Evolutionary conservation across 2,329 filamentous ascomycete species (phyloP), one percentile per base, ranked within the genome.

Genomic region (Septoria petroselini): DNA sequence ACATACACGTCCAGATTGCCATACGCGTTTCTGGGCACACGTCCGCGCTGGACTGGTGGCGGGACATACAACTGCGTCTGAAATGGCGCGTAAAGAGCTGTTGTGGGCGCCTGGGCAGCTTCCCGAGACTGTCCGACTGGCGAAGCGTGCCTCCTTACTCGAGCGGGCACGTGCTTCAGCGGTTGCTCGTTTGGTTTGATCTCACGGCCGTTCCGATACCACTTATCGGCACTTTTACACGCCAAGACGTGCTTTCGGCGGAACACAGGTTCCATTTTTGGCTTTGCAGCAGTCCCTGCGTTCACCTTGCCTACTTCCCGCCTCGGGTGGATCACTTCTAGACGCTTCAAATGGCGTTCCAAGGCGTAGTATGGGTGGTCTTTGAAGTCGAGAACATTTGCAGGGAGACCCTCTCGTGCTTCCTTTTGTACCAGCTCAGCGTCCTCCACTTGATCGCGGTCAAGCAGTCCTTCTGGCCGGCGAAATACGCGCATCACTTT

Each of bases 151-250:
- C 55, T 48, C 41, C 54, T 54, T n/a, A 40, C 29, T n/a, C 61
- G 54, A 12, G 71, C 25, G 61, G 67, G 68, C 37, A 74, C 68
- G 65, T 85, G 84, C 65, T 95, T 97, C 11, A 87, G 77, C 0
- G 93, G 88, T 48, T 93, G 85, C 66, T 95, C 88, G 11, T 85
- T 82, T 0, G 81, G 71, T 58, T 82, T 88, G 6, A 98, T 81
- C 56, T 90, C 84, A 19, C 89, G 79, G 0, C 93, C 93, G 52
- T 91, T 71, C 2, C 91, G 83, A 68, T 93, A 96, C 94, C 93
- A 98, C 56, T 86, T 89, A 58, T 95, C 89, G 2, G 82, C 83
- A 54, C 83, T 94, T 54, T 84, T 81, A 1, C 89, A 89, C 4
- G 82, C 63, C 44, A 88, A 83, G 0, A 98, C 88, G 65, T 97